Evolutionary conservation across 495 filamentous ascomycete species (phyloP).

Genomic region (Neurospora intermedia): DNA sequence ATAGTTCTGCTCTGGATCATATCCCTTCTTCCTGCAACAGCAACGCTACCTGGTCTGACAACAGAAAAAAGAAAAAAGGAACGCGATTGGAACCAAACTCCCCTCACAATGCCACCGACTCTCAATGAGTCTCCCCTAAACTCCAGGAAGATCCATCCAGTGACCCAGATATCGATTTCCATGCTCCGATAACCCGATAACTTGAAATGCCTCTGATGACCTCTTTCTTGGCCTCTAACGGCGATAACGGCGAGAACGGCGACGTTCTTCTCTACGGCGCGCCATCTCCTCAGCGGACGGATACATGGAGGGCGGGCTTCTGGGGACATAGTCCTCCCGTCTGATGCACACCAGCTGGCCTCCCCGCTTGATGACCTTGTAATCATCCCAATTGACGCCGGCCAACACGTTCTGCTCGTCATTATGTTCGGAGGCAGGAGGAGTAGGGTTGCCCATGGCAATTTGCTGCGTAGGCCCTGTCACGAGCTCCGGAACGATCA

Average conservation of each 20-base stretch:
- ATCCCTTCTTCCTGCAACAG: background rate
- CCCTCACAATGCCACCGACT: background rate
- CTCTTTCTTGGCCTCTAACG: background rate
- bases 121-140: background rate
- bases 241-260: background rate
- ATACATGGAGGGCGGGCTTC: background rate
- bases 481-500: background rate
- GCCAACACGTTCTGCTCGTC: background rate
- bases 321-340: background rate
- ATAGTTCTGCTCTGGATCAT: background rate
- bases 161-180: no score
- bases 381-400: background rate
- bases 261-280: background rate
- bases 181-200: no score
- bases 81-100: background rate
- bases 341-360: background rate
- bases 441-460: background rate
- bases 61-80: background rate
- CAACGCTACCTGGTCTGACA: no score
- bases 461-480: background rate
- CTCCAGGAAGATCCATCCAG: background rate
- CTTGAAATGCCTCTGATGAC: background rate
- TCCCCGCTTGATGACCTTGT: background rate
- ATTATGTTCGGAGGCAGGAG: background rate
- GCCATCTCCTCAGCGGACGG: background rate